Percentiles rank a stretch among this genome's conserved stretches.
phyloP scores from a whole-genome alignment of 805 yeast genomes.

The Kodamaea lidongshanica region DNA sequence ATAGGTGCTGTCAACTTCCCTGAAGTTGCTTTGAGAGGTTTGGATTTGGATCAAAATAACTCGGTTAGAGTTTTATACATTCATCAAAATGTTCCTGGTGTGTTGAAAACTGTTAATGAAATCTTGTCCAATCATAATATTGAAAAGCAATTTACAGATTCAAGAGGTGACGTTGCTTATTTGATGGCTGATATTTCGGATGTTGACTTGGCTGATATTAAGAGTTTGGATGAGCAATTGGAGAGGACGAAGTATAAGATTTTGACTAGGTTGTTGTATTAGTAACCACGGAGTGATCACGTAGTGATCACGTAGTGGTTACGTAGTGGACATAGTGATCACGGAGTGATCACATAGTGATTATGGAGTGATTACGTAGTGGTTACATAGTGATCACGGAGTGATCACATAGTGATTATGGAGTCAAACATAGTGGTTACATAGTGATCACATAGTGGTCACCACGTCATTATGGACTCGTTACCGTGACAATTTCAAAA shows the following conservation, averaged over 20 bases:
- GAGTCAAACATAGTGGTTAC: too few relatives aligned
- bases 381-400: too few relatives aligned
- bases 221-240: constrained; percentile 73
- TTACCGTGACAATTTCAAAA: too few relatives aligned
- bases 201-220: constrained; percentile 77
- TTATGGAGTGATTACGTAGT: too few relatives aligned
- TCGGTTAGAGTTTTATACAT: constrained; percentile 91
- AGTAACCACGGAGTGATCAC: too few relatives aligned
- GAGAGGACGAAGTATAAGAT: constrained; percentile 88
- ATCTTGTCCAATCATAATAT: constrained; percentile 91
- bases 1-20: constrained; percentile 98
- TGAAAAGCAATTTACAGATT: constrained; percentile 97
- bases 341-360: too few relatives aligned
- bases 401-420: too few relatives aligned
- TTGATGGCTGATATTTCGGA: constrained; percentile 95
- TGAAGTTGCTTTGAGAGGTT: constrained; percentile 85
- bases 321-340: too few relatives aligned
- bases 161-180: constrained; percentile 92
- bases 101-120: constrained; percentile 92
- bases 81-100: constrained; percentile 99
- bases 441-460: too few relatives aligned
- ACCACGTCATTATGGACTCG: too few relatives aligned
- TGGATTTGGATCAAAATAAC: constrained; percentile 80
- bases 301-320: too few relatives aligned
- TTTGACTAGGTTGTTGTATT: constrained; percentile 84